Evolutionary conservation across 495 filamentous ascomycete genomes (phyloP), one percentile per base, ranked within the genome.

Genomic region (Neurospora sp.): DNA sequence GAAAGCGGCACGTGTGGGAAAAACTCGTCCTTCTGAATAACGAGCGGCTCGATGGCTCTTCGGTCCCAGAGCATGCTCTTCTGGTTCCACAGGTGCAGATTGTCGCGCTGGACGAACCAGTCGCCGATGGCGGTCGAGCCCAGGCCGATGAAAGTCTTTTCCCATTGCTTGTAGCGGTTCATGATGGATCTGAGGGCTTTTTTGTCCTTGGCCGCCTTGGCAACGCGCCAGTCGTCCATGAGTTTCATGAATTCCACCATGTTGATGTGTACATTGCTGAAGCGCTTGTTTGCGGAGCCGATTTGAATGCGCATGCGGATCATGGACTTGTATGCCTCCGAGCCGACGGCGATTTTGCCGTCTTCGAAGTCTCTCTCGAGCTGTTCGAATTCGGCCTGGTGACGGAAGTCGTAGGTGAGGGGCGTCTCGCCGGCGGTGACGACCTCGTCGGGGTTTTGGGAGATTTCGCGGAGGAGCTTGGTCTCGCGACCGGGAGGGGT

Each of bases 61-160:
- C 86, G 87, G 77, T 94, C 91, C 89, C 89, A 93, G 70, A 81
- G 72, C 2, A 93, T 81, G 6, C 86, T 44, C 10, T 81, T 73
- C 69, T 84, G 83, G 10, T 74, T 74, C 20, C 84, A 82, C 20
- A 81, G 72, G 69, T 85, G 79, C 40, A 83, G 76, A 72, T 88
- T 88, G 76, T 89, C 87, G 62, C 81, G 83, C 48, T 78, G 74
- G 16, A 81, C 78, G 4, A 78, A 16, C 70, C 77, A 79, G 48
- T 83, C 70, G 54, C 73, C 73, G 38, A 75, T 70, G 11, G 74
- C 39, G 20, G 73, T 72, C 9, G 70, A 62, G 16, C 77, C 71
- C 16, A 76, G 18, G 6, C 12, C 48, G 4, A 71, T 10, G 14
- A 82, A 0, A 1, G 62, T 41, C 5, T 72, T 62, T 41, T 75